Conservation (phyloP, 164 flowering plant species). For the Berberis thunbergii region DNA sequence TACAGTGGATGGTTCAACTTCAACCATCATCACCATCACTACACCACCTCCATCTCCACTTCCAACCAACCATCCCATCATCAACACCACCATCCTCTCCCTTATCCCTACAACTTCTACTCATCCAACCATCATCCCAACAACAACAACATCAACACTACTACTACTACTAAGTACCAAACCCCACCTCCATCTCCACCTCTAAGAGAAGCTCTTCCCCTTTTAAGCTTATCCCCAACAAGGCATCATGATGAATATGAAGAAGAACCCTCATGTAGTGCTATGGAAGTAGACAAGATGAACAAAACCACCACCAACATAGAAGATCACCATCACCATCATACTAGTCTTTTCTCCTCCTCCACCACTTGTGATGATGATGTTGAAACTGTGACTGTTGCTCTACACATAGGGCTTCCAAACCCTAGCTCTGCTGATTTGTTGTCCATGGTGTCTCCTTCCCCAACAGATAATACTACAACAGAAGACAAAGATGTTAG, state of each 20-base stretch:
- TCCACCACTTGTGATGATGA: constrained; percentile 23
- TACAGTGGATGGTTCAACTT: constrained; percentile 41
- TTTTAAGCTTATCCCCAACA: constrained; percentile 61
- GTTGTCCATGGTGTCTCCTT: constrained; percentile 22
- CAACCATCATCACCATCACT: constrained; percentile 17
- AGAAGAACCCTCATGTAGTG: constrained; percentile 21
- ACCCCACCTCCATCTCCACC: constrained; percentile 66
- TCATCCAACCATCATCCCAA: not conserved
- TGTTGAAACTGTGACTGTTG: constrained; percentile 33
- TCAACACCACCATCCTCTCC: not conserved
- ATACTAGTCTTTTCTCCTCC: constrained; percentile 9
- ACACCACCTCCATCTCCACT: constrained; percentile 20
- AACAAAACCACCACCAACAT: constrained; percentile 16
- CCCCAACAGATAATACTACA: constrained; percentile 17
- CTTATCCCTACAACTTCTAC: constrained; percentile 21
- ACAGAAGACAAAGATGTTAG: constrained; percentile 26
- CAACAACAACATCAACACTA: constrained; percentile 13
- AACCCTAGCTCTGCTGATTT: constrained; percentile 34
- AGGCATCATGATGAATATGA: constrained; percentile 24
- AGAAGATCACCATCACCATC: constrained; percentile 16
- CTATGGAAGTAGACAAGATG: constrained; percentile 30
- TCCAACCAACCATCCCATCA: constrained; percentile 14
- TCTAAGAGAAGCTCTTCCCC: constrained; percentile 75
- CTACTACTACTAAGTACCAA: constrained; percentile 2
- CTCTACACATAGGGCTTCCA: constrained; percentile 71